Conservation (phyloP, 2,329 filamentous ascomycete species). For the Penicillium capsulatum region DNA sequence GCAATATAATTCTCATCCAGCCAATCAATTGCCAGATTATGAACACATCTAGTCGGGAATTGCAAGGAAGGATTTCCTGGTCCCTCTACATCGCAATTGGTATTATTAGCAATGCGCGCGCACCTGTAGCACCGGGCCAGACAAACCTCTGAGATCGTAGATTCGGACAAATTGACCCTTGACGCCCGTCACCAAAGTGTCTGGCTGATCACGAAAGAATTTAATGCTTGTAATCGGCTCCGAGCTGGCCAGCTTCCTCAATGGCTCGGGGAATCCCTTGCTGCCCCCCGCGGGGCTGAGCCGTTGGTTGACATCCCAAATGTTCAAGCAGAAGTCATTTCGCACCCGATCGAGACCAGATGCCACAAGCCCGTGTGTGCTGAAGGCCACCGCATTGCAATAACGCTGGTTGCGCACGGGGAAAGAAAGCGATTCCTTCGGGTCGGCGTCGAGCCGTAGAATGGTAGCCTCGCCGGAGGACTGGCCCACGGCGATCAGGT, state of each 20-base stretch:
- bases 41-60: conserved; percentile 56
- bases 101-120: neutral
- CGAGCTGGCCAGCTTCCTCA: conserved; percentile 58
- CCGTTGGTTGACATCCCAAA: conserved; percentile 57
- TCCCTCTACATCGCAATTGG: conserved; percentile 25
- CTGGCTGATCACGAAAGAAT: conserved; percentile 58
- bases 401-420: conserved; percentile 60
- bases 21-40: conserved; percentile 61
- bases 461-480: conserved; percentile 59
- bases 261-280: conserved; percentile 45
- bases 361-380: conserved; percentile 53
- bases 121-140: conserved; percentile 1
- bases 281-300: conserved; percentile 33
- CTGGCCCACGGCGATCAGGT: conserved; percentile 57
- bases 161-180: conserved; percentile 58
- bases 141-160: conserved; percentile 58
- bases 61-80: conserved; percentile 42
- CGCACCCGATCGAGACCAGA: conserved; percentile 60
- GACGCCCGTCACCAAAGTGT: conserved; percentile 58
- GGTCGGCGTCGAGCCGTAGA: conserved; percentile 52
- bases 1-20: conserved; percentile 63
- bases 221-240: conserved; percentile 62
- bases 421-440: conserved; percentile 48
- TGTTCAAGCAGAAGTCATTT: conserved; percentile 61
- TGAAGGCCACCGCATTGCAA: conserved; percentile 63